A percentile compares a stretch with the other conserved stretches of the same genome.
Conservation (phyloP, 108 stramenopile species). For the Nitzschia putrida region DNA sequence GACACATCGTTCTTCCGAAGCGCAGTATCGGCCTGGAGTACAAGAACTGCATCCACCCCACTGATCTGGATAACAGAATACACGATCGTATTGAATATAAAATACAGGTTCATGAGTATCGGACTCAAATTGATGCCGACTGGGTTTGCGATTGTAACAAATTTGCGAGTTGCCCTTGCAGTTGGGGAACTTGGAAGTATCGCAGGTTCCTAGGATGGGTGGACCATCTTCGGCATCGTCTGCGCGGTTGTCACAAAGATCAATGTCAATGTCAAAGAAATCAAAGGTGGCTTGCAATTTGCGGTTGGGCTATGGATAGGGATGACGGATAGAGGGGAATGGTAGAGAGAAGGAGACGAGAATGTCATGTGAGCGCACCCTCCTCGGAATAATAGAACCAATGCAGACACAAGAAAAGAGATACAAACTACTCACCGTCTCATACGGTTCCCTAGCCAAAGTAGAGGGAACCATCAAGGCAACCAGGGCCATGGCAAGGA, state of each 20-base stretch:
- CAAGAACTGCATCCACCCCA: constrained; percentile 54
- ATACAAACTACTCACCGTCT: too few relatives aligned
- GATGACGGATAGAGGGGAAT: neutral
- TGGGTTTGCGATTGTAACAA: constrained; percentile 64
- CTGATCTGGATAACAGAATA: constrained; percentile 47
- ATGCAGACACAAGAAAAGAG: too few relatives aligned
- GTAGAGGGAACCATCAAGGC: too few relatives aligned
- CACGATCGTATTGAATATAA: constrained; percentile 50
- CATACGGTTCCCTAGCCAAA: too few relatives aligned
- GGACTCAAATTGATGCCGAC: constrained; percentile 44
- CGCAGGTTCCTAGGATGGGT: constrained; percentile 41
- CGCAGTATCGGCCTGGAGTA: constrained; percentile 61
- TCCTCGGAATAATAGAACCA: too few relatives aligned
- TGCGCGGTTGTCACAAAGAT: constrained; percentile 39
- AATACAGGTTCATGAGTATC: constrained; percentile 51
- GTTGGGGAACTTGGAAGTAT: constrained; percentile 36
- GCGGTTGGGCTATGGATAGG: too few relatives aligned
- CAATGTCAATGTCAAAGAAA: constrained; percentile 26
- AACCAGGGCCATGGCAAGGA: too few relatives aligned
- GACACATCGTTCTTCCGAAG: constrained; percentile 51
- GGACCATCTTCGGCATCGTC: constrained; percentile 10
- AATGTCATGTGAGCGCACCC: too few relatives aligned
- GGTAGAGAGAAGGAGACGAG: neutral
- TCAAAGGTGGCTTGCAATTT: constrained; percentile 3
- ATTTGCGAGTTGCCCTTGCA: constrained; percentile 34